Evolutionary conservation across 148 eudicot species (phyloP), one percentile per base, ranked within the genome.

Genomic region (Rhododendron mucronatum): DNA sequence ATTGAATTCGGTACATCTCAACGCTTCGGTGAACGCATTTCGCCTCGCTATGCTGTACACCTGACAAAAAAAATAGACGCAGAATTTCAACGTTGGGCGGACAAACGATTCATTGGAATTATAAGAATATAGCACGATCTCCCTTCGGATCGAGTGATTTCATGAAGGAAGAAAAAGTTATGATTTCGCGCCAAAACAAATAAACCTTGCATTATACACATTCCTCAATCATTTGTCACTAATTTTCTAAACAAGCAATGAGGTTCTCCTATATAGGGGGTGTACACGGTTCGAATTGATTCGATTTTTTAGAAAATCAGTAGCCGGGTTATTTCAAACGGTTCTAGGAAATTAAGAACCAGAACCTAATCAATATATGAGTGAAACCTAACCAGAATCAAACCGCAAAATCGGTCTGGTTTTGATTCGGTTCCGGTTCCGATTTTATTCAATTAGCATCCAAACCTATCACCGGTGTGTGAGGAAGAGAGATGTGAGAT

Each of bases 1-100:
- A 4, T 95, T 93, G 45, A 91, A 91, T 2, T 95, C 97, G 3
- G 89, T 88, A 20, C 45, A 76, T 51, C 82, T 89, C 80, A 93
- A 75, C 20, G 89, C 92, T 12, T 90, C 93, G 16, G 84, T 80
- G 51, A 94, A 90, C 4, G 91, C 90, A 18, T 83, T 85, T 28
- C 92, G 81, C 75, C 99, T 90, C 0, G 92, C 59, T 2, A 88
- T 78, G 55, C 84, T 37, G 75, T 90, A 95, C 14, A 91, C 90
- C 77, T 90, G 90, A 48, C 85, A 81, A 35, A 10, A n/a, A n/a
- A 82, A 33, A 65, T 3, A n/a, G 14, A 65, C 1, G 15, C 12
- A 26, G 5, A 65, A 26, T 9, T 65, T 26, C 30, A 65, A 65
- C 30, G 2, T 65, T 0, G 3, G 71, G 5, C 4, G 1, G 30